These are phyloP conservation scores for Alternaria consortialis DNA, from an alignment of 2,329 filamentous ascomycete genomes.

Conservation along the genomic window DNA sequence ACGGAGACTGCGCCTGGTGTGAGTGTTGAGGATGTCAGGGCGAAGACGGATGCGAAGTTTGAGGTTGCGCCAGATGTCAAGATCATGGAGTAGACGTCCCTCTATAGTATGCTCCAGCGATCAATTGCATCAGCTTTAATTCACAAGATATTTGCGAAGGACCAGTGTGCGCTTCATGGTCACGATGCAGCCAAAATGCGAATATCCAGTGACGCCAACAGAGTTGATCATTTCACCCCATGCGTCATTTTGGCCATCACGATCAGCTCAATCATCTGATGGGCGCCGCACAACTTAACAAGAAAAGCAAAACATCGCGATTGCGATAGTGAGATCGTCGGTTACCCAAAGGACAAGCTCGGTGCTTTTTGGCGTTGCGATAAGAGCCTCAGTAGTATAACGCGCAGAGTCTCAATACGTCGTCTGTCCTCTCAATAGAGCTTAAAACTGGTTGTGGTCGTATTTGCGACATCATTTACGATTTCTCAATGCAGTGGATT, in stretches of 20 bases:
- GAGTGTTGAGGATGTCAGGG: slow-evolving; percentile 84
- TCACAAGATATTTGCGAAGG: not conserved
- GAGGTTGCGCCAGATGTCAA: slow-evolving; percentile 78
- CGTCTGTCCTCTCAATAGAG: not conserved
- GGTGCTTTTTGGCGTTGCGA: not conserved
- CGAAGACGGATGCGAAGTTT: slow-evolving; percentile 88
- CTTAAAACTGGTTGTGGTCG: not conserved
- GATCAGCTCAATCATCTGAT: not conserved
- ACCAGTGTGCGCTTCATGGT: not conserved
- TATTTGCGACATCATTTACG: not conserved
- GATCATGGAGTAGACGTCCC: slow-evolving; percentile 66
- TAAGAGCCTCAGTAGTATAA: not conserved
- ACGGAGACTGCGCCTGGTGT: slow-evolving; percentile 86
- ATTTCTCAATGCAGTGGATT: not conserved
- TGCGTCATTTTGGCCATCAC: not conserved
- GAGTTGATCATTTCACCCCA: not conserved
- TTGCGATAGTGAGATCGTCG: not conserved
- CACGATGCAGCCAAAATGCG: not conserved
- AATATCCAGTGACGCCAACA: too few relatives aligned
- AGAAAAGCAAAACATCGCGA: not conserved
- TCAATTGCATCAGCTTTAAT: not conserved
- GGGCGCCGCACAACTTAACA: not conserved
- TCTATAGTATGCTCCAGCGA: not conserved
- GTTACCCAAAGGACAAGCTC: not conserved
- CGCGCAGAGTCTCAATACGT: not conserved